phyloP scores from a whole-genome alignment of 176 grass and related monocot species.

The Elaeis guineensis region DNA sequence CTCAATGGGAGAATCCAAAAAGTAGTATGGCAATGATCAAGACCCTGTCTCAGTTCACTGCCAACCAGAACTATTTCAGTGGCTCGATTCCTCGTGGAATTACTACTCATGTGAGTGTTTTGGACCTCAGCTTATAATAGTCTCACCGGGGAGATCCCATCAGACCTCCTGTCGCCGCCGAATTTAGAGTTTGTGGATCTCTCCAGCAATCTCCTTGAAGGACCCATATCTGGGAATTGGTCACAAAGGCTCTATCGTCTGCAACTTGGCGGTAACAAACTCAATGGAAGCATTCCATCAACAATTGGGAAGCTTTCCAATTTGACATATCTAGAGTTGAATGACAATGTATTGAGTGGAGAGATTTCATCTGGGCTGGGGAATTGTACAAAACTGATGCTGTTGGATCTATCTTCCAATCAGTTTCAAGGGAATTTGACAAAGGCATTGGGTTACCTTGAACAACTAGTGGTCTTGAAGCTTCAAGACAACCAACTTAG shows the following conservation, averaged over 20 bases:
- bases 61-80: slow-evolving; percentile 45
- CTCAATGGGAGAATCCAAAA: slow-evolving; percentile 25
- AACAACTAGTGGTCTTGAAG: slow-evolving; percentile 37
- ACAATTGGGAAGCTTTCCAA: slow-evolving; percentile 1
- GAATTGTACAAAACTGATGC: slow-evolving; percentile 23
- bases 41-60: slow-evolving; percentile 33
- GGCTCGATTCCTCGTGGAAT: slow-evolving; percentile 12
- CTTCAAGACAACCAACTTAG: slow-evolving; percentile 33
- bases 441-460: slow-evolving; percentile 19
- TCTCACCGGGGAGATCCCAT: slow-evolving; percentile 24
- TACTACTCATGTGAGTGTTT: slow-evolving; percentile 26
- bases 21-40: neutral
- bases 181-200: slow-evolving; percentile 49
- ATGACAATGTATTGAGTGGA: slow-evolving; percentile 27
- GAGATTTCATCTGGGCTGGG: slow-evolving; percentile 22
- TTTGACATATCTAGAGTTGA: slow-evolving; percentile 55
- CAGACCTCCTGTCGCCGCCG: slow-evolving; percentile 14
- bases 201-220: neutral
- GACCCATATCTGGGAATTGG: slow-evolving; percentile 11
- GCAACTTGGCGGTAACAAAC: slow-evolving; percentile 27
- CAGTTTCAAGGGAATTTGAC: slow-evolving; percentile 27
- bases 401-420: slow-evolving; percentile 67
- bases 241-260: slow-evolving; percentile 35
- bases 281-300: slow-evolving; percentile 28
- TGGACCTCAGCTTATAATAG: slow-evolving; percentile 74